Evolutionary conservation across 2,329 filamentous ascomycete genomes (phyloP).

Genomic region (Cladosporium sp.): DNA sequence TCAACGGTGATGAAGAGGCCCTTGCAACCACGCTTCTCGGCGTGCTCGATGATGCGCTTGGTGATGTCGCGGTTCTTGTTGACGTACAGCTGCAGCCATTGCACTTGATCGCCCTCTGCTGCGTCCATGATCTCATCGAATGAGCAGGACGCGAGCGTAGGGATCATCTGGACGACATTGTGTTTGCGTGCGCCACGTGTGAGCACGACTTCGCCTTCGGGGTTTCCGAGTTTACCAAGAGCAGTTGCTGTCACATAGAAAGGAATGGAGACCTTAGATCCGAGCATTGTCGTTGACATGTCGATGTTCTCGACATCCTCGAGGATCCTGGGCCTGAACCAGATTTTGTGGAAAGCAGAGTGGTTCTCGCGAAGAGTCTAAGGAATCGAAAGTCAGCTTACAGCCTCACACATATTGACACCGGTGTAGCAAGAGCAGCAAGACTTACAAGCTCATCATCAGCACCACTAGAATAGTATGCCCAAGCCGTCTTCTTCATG

Average conservation of each 20-base stretch:
- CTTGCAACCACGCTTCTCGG: constrained; percentile 86
- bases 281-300: constrained; percentile 88
- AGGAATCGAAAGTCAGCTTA: constrained; percentile 16
- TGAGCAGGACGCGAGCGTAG: constrained; percentile 90
- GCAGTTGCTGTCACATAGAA: constrained; percentile 97
- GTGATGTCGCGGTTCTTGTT: constrained; percentile 95
- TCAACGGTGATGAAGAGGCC: constrained; percentile 98
- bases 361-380: constrained; percentile 95
- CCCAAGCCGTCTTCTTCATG: constrained; percentile 97
- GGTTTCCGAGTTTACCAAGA: constrained; percentile 88
- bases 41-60: constrained; percentile 82
- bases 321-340: constrained; percentile 89
- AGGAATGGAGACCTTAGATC: constrained; percentile 75
- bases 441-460: constrained; percentile 75
- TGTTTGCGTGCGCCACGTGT: constrained; percentile 81
- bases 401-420: background rate
- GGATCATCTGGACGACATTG: constrained; percentile 96
- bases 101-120: constrained; percentile 70
- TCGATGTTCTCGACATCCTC: constrained; percentile 87
- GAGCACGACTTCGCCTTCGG: constrained; percentile 88
- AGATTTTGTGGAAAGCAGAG: constrained; percentile 90
- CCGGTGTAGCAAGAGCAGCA: constrained; percentile 10
- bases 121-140: constrained; percentile 97
- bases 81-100: constrained; percentile 86
- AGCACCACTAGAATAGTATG: constrained; percentile 91